Conservation (phyloP, 75 land plant genomes). For the Selaginella moellendorffii region DNA sequence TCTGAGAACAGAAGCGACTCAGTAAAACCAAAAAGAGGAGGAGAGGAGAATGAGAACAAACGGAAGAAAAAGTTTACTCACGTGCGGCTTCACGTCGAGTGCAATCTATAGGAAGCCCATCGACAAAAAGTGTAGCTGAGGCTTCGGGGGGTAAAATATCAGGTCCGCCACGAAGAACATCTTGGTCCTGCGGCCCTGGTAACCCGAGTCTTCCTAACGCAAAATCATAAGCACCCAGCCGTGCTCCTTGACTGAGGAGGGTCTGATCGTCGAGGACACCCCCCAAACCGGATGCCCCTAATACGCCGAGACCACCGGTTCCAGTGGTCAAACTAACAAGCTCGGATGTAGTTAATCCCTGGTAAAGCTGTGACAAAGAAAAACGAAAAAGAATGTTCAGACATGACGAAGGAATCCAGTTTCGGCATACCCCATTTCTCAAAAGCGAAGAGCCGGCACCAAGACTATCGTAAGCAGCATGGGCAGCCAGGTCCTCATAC, state of each 20-base stretch:
- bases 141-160: slow-evolving; percentile 16
- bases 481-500: not conserved
- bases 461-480: not conserved
- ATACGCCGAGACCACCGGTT: not conserved
- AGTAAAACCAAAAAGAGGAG: not conserved
- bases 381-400: not conserved
- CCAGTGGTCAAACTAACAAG: not conserved
- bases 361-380: not conserved
- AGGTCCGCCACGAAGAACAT: not conserved
- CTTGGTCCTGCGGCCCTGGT: not conserved
- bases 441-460: not conserved
- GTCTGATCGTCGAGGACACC: not conserved
- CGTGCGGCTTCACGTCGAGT: slow-evolving; percentile 49
- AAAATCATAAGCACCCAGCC: not conserved
- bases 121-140: slow-evolving; percentile 48
- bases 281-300: not conserved
- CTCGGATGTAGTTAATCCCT: not conserved
- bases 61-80: not conserved
- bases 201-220: not conserved
- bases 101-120: slow-evolving; percentile 66
- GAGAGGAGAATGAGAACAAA: slow-evolving; percentile 3
- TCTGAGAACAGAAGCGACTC: slow-evolving; percentile 20
- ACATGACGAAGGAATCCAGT: not conserved
- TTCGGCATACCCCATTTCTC: not conserved
- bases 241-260: not conserved